Conservation (phyloP, 139 green algal genomes). For the Volvox reticuliferus region DNA sequence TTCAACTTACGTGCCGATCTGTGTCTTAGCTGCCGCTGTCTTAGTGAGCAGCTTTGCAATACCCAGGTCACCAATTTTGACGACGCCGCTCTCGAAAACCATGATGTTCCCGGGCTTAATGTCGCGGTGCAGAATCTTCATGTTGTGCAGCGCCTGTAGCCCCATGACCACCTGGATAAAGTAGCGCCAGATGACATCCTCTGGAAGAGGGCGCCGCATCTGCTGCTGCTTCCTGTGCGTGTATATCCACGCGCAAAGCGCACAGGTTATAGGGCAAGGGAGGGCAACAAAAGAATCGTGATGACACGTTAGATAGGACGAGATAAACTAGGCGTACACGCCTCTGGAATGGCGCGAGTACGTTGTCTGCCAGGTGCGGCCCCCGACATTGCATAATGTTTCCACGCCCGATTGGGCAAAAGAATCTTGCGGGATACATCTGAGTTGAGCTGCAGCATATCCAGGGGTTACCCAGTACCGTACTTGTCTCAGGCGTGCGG, state of each 20-base stretch:
- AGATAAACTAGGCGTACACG: too few species aligned
- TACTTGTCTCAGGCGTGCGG: too few species aligned
- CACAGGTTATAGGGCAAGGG: too few species aligned
- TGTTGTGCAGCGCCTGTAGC: conserved; percentile 78
- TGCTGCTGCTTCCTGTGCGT: conserved; percentile 58
- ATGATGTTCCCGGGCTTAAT: conserved; percentile 84
- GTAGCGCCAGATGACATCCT: conserved; percentile 85
- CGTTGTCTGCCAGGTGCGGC: too few species aligned
- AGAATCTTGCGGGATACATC: too few species aligned
- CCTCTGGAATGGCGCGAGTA: too few species aligned
- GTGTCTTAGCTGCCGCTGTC: conserved; percentile 69
- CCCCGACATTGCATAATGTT: too few species aligned
- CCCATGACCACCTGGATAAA: conserved; percentile 78
- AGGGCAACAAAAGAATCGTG: too few species aligned
- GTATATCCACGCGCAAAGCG: background rate
- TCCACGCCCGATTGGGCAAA: too few species aligned
- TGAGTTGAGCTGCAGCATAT: too few species aligned
- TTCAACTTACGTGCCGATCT: conserved; percentile 76
- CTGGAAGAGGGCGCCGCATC: conserved; percentile 54
- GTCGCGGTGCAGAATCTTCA: conserved; percentile 82
- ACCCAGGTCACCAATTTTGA: conserved; percentile 84
- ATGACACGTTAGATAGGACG: too few species aligned
- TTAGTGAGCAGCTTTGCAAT: conserved; percentile 70
- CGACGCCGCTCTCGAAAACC: conserved; percentile 57
- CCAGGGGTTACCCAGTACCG: too few species aligned